A percentile compares a stretch with the other conserved stretches of the same genome.
Evolutionary conservation across 371 early-diverging fungal species (phyloP).

Genomic region (Mortierella sp.): DNA sequence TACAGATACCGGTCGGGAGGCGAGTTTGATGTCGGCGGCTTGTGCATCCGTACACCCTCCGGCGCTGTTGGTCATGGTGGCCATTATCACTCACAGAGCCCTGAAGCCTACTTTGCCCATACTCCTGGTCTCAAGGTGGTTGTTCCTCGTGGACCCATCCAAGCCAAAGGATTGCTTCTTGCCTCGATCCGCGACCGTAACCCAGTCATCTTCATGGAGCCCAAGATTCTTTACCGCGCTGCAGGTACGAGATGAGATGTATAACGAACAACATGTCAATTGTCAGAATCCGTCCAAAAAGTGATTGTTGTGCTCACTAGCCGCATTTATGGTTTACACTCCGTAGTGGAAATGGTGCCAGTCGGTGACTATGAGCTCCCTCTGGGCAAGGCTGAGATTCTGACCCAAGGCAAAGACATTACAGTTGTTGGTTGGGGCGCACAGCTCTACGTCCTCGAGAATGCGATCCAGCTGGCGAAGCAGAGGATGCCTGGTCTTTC

Average conservation of each 20-base stretch:
- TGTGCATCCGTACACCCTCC: conserved; percentile 93
- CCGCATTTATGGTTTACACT: conserved; percentile 1
- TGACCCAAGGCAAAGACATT: conserved; percentile 90
- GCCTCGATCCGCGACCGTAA: conserved; percentile 94
- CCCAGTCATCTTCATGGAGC: conserved; percentile 96
- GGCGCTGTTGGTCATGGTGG: conserved; percentile 98
- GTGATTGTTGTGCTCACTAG: conserved; percentile 1
- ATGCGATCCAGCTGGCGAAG: conserved; percentile 90
- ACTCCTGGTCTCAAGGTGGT: conserved; percentile 96
- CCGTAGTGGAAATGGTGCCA: conserved; percentile 93
- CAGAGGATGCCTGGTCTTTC: conserved; percentile 89
- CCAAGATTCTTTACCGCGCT: conserved; percentile 95
- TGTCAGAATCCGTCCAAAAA: not conserved
- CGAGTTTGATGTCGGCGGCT: conserved; percentile 90
- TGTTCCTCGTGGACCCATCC: conserved; percentile 93
- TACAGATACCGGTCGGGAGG: conserved; percentile 96
- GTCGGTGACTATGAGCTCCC: conserved; percentile 93
- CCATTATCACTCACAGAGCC: conserved; percentile 96
- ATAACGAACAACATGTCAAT: not conserved
- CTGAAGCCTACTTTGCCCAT: conserved; percentile 97
- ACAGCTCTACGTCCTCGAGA: conserved; percentile 93
- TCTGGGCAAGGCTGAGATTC: conserved; percentile 92
- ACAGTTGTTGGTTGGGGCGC: conserved; percentile 96
- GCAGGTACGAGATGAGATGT: conserved; percentile 68
- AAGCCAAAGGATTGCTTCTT: conserved; percentile 95